Percentiles rank a stretch among this genome's conserved stretches.
Conservation (phyloP, 78 protist genomes). For the Dictyostelium capitatum region DNA sequence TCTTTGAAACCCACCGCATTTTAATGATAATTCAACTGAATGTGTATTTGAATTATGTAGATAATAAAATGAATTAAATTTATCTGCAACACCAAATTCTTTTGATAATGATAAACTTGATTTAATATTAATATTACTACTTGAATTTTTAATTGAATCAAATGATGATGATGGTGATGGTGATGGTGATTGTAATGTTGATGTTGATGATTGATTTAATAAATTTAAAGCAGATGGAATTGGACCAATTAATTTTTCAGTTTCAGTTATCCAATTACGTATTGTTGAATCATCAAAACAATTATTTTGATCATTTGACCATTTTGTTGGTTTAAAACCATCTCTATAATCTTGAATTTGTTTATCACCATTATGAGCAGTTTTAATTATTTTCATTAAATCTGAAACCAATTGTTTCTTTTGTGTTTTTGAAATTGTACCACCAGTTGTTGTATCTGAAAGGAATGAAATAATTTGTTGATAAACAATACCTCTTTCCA, state of each 20-base stretch:
- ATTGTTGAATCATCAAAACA: neutral
- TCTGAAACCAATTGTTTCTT: neutral
- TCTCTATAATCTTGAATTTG: slow-evolving; percentile 53
- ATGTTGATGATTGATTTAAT: neutral
- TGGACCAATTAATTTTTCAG: neutral
- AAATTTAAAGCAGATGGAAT: neutral
- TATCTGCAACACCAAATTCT: neutral
- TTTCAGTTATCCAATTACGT: neutral
- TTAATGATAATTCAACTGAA: slow-evolving; percentile 5
- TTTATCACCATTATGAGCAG: slow-evolving; percentile 78
- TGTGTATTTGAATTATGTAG: slow-evolving; percentile 4
- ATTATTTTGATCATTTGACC: neutral
- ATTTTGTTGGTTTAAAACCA: slow-evolving; percentile 27
- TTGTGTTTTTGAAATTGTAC: neutral
- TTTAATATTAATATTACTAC: neutral
- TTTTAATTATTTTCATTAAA: slow-evolving; percentile 39
- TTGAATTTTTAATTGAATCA: neutral
- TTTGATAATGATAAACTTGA: neutral
- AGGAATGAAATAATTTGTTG: slow-evolving; percentile 3
- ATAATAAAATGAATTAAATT: neutral
- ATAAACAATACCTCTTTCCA: slow-evolving; percentile 53
- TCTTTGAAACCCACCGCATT: slow-evolving; percentile 76
- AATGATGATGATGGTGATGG: neutral
- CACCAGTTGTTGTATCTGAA: neutral
- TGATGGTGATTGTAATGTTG: neutral